A percentile compares a stretch with the other conserved stretches of the same genome.
phyloP scores from a whole-genome alignment of 768 basidiomycete species.

The Suillus subluteus region DNA sequence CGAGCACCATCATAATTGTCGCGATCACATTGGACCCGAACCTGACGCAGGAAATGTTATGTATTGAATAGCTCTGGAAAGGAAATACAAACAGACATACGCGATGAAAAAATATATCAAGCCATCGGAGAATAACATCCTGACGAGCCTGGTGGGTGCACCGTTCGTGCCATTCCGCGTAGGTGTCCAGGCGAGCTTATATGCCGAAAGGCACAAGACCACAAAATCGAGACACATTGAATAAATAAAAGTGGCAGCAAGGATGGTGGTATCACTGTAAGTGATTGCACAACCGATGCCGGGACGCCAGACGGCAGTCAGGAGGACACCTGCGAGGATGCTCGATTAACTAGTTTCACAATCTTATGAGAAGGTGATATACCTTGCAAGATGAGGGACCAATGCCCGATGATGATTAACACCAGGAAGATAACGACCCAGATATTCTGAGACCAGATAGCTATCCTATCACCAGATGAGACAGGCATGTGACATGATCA shows the following conservation, averaged over 20 bases:
- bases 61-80: slow-evolving; percentile 15
- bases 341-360: neutral
- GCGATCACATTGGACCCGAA: slow-evolving; percentile 46
- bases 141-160: slow-evolving; percentile 50
- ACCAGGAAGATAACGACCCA: slow-evolving; percentile 54
- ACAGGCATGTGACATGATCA: neutral
- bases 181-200: slow-evolving; percentile 50
- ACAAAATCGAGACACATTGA: slow-evolving; percentile 74
- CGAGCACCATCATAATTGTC: slow-evolving; percentile 64
- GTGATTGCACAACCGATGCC: slow-evolving; percentile 56
- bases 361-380: neutral
- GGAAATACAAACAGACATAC: slow-evolving; percentile 44
- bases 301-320: slow-evolving; percentile 59
- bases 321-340: slow-evolving; percentile 50
- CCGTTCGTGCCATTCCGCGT: slow-evolving; percentile 23
- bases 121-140: slow-evolving; percentile 72
- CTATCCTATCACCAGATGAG: slow-evolving; percentile 45
- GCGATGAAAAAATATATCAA: slow-evolving; percentile 78
- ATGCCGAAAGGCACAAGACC: slow-evolving; percentile 61
- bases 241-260: slow-evolving; percentile 75
- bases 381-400: slow-evolving; percentile 73
- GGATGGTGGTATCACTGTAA: slow-evolving; percentile 61
- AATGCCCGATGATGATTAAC: slow-evolving; percentile 67
- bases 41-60: slow-evolving; percentile 20
- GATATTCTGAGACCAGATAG: slow-evolving; percentile 64